Evolutionary conservation across 2,329 filamentous ascomycete genomes (phyloP), one percentile per base, ranked within the genome.

Genomic region (Cladophialophora immunda): DNA sequence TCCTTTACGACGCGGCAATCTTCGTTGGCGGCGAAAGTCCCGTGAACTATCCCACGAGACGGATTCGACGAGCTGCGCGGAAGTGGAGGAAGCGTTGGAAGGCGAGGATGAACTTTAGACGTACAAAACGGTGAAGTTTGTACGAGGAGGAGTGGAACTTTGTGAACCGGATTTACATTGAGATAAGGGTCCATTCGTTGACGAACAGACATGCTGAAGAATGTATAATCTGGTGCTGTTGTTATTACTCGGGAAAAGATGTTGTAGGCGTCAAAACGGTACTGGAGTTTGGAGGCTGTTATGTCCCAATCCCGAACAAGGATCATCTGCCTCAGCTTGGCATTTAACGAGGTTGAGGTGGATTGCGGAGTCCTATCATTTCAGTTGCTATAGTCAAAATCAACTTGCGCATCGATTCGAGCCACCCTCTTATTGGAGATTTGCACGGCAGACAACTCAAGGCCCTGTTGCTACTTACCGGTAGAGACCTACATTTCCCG

Each of bases 1-100:
- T 84, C 68, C 73, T 85, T 66, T 86, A 86, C 73, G 84, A 85
- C 72, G 78, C 81, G 68, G 81, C 79, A 70, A 84, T 81, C 69
- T 85, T 85, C 70, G 81, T 81, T 0, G 81, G 81, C 4, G 83
- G 82, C 0, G 83, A 85, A 71, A 81, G 78, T 52, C 84, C 83
- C 15, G 81, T 84, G 64, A 86, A 83, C 74, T 82, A 86, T 75
- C 81, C 81, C 2, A 80, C 82, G 29, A 77, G 77, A 67, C 75
- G 80, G 55, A 81, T 79, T 7, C 75, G 78, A 71, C 75, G 80
- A 34, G 78, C 78, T 1, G 72, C 79, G 38, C 70, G 69, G 71
- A 88, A 88, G 78, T 70, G 62, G 66, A 38, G 63, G 57, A 54
- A 65, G 34, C 62, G 64, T 36, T 59, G 63, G 64, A 65, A 47